Evolutionary conservation across 2,329 filamentous ascomycete species (phyloP).

Genomic region (Cladophialophora psammophila): DNA sequence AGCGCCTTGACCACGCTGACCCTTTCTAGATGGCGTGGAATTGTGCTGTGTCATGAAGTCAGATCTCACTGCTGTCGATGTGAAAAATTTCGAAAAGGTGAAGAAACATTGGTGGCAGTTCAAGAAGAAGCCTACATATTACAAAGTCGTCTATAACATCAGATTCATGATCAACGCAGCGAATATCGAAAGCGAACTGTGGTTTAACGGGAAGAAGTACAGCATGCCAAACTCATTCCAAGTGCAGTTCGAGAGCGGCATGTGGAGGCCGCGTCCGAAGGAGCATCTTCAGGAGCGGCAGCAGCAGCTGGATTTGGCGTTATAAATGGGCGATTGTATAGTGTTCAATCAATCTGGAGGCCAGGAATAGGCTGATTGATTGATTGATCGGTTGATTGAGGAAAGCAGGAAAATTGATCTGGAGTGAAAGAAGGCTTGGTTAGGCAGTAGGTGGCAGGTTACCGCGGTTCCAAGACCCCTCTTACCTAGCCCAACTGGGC

Average conservation of each 20-base stretch:
- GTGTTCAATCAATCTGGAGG: no score
- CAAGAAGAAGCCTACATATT: slow-evolving; percentile 9
- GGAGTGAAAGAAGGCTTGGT: no score
- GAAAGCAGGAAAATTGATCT: no score
- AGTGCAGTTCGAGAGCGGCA: slow-evolving; percentile 17
- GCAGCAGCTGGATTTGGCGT: not conserved
- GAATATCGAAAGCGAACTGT: slow-evolving; percentile 17
- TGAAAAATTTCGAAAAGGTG: slow-evolving; percentile 11
- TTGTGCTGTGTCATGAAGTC: slow-evolving; percentile 15
- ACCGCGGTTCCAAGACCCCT: no score
- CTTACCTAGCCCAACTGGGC: no score
- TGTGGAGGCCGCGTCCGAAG: slow-evolving; percentile 15
- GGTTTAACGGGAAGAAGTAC: slow-evolving; percentile 11
- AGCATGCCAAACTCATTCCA: slow-evolving; percentile 7
- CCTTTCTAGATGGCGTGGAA: slow-evolving; percentile 4
- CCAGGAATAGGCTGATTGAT: no score
- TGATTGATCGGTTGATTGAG: no score
- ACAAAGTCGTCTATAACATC: slow-evolving; percentile 15
- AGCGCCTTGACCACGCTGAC: not conserved
- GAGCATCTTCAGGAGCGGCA: not conserved
- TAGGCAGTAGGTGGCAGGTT: no score
- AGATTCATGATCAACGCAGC: slow-evolving; percentile 11
- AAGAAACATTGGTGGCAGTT: slow-evolving; percentile 18
- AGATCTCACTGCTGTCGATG: slow-evolving; percentile 5
- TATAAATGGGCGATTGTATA: not conserved